phyloP scores from a whole-genome alignment of 2,329 filamentous ascomycete species.

The Arthrobotrys iridis region DNA sequence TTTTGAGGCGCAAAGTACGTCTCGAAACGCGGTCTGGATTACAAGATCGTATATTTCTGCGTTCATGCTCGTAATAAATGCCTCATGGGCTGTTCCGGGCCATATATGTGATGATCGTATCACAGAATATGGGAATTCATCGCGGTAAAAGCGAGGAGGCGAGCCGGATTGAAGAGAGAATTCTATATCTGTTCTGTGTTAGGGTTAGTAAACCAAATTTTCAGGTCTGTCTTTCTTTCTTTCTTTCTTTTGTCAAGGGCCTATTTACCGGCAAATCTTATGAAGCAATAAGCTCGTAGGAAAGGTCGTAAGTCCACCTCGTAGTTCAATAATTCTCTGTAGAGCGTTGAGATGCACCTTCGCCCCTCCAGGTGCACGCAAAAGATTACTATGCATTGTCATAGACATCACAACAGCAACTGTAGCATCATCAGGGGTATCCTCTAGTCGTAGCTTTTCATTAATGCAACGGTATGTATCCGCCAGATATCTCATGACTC shows the following conservation, averaged over 20 bases:
- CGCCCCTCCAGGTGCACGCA: conserved; percentile 24
- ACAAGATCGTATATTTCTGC: conserved; percentile 1
- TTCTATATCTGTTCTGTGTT: conserved; percentile 41
- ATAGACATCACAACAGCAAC: conserved; percentile 49
- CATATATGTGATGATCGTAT: conserved; percentile 18
- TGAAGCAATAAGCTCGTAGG: conserved; percentile 23
- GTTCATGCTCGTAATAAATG: conserved; percentile 17
- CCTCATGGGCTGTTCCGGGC: not conserved
- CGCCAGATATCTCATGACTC: conserved; percentile 23
- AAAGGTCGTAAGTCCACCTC: conserved; percentile 28
- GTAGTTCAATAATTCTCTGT: conserved; percentile 22
- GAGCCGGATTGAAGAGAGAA: conserved; percentile 29
- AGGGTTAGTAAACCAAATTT: not conserved
- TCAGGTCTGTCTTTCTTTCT: not conserved
- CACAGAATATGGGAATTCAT: conserved; percentile 33
- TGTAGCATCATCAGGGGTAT: conserved; percentile 20
- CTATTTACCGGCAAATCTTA: conserved; percentile 40
- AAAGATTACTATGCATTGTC: conserved; percentile 45
- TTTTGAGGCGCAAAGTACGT: conserved; percentile 26
- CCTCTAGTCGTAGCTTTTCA: conserved; percentile 16
- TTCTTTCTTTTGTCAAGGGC: not conserved
- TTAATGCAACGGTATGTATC: conserved; percentile 44
- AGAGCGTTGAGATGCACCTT: conserved; percentile 38
- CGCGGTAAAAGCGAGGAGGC: conserved; percentile 34
- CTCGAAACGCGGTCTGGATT: conserved; percentile 22